These are phyloP conservation scores for Lachnellula willkommii DNA, from an alignment of 2,329 filamentous ascomycete species.

Conservation along the genomic window DNA sequence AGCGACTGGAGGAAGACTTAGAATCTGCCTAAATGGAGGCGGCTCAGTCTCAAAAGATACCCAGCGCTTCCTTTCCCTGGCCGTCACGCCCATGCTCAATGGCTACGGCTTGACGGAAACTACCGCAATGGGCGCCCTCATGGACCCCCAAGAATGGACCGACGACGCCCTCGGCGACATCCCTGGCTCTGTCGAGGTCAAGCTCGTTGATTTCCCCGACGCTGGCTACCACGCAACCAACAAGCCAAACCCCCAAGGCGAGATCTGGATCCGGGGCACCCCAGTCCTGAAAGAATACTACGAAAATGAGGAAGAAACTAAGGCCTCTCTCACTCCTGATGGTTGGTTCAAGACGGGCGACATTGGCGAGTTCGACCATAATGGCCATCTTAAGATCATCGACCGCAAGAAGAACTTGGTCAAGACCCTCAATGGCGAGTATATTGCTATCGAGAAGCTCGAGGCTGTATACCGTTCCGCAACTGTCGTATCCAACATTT, in stretches of 20 bases:
- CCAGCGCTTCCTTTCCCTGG: conserved; percentile 80
- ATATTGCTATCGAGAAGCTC: conserved; percentile 90
- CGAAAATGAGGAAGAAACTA: conserved; percentile 80
- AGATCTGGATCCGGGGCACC: conserved; percentile 80
- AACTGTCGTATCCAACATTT: conserved; percentile 73
- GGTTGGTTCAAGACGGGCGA: conserved; percentile 89
- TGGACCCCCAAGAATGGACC: conserved; percentile 77
- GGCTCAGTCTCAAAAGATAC: conserved; percentile 75
- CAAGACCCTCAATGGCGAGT: conserved; percentile 92
- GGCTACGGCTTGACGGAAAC: conserved; percentile 95
- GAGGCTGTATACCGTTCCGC: conserved; percentile 82
- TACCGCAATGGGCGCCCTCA: conserved; percentile 71
- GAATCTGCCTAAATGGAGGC: conserved; percentile 88
- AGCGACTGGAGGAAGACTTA: conserved; percentile 77
- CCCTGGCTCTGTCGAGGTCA: conserved; percentile 71
- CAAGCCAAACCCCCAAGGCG: conserved; percentile 69
- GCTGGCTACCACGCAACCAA: conserved; percentile 66
- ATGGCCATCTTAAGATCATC: conserved; percentile 70
- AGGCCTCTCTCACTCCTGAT: conserved; percentile 61
- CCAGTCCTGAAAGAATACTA: conserved; percentile 73
- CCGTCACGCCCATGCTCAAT: conserved; percentile 84
- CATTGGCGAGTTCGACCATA: conserved; percentile 70
- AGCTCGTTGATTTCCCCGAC: conserved; percentile 83
- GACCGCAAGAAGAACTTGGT: conserved; percentile 90
- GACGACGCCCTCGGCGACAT: conserved; percentile 70